Conservation (phyloP, 2,329 filamentous ascomycete species). For the Neoarthrinium moseri region DNA sequence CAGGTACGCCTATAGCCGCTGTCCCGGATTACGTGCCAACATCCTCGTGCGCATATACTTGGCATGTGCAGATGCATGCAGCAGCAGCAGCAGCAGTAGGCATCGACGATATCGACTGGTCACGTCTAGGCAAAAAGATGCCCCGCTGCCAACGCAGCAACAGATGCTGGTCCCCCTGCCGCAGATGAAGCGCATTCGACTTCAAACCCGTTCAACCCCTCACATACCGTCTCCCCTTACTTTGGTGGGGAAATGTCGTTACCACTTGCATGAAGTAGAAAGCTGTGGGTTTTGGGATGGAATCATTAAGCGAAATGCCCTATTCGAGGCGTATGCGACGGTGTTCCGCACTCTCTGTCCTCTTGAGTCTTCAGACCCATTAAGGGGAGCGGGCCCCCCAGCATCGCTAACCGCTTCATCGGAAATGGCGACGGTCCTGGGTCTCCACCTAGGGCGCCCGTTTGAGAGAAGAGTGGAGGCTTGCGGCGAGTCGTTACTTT, state of each 20-base stretch:
- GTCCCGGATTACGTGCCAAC: too few species aligned
- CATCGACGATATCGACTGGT: too few species aligned
- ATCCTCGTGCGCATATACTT: too few species aligned
- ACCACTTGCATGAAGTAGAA: background rate
- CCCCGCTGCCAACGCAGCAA: background rate
- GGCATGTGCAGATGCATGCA: too few species aligned
- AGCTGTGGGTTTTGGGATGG: slow-evolving; percentile 2
- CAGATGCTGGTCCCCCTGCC: background rate
- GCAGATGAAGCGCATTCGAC: slow-evolving; percentile 5
- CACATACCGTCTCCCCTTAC: slow-evolving; percentile 1
- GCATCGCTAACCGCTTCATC: background rate
- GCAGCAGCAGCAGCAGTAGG: too few species aligned
- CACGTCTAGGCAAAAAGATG: too few species aligned
- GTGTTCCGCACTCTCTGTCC: too few species aligned
- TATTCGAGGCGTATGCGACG: background rate
- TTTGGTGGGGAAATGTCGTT: background rate
- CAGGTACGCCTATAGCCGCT: too few species aligned
- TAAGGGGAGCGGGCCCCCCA: background rate
- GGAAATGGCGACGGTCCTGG: slow-evolving; percentile 1
- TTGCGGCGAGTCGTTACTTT: slow-evolving; percentile 5
- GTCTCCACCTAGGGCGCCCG: slow-evolving; percentile 1
- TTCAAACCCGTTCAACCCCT: too few species aligned
- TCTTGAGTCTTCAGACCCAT: background rate
- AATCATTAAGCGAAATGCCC: background rate
- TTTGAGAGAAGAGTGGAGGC: slow-evolving; percentile 5